These are phyloP conservation scores for Fusarium drepaniforme DNA, from an alignment of 2,329 filamentous ascomycete genomes.

Conservation along the genomic window DNA sequence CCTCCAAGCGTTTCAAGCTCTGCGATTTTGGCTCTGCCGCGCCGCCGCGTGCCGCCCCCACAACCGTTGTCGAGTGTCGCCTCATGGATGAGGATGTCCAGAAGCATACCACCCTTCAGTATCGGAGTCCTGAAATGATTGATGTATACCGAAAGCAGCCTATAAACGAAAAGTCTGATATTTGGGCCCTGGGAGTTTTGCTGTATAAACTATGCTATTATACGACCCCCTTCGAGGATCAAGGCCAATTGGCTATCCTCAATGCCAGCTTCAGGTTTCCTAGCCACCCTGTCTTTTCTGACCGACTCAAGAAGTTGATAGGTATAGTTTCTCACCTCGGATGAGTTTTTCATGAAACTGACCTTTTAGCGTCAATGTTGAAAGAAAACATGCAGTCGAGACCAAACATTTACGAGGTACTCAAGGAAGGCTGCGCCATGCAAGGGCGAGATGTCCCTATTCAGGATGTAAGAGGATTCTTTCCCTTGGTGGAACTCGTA, in stretches of 20 bases:
- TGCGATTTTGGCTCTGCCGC: conserved; percentile 98
- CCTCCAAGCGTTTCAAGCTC: conserved; percentile 87
- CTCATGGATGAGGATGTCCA: conserved; percentile 97
- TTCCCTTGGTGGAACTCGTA: neutral
- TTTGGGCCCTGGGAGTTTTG: conserved; percentile 95
- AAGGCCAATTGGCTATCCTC: conserved; percentile 95
- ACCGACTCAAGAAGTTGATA: conserved; percentile 89
- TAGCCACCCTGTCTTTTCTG: conserved; percentile 88
- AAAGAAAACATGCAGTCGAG: conserved; percentile 82
- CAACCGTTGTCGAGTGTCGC: conserved; percentile 87
- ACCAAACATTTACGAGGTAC: conserved; percentile 94
- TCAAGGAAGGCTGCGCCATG: conserved; percentile 90
- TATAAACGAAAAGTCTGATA: conserved; percentile 98
- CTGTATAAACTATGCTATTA: conserved; percentile 99
- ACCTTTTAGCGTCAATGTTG: conserved; percentile 82
- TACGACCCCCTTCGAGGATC: conserved; percentile 97
- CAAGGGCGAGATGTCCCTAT: conserved; percentile 88
- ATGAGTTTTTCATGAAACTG: conserved; percentile 22
- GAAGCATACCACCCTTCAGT: conserved; percentile 96
- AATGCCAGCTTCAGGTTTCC: conserved; percentile 97
- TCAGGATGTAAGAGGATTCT: conserved; percentile 77
- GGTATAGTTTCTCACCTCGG: conserved; percentile 61
- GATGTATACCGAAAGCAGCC: conserved; percentile 97
- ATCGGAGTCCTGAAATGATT: conserved; percentile 98
- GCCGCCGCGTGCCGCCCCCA: conserved; percentile 84